A percentile compares a stretch with the other conserved stretches of the same genome.
Conservation (phyloP, 2,329 filamentous ascomycete genomes). For the Beauveria medogensis region DNA sequence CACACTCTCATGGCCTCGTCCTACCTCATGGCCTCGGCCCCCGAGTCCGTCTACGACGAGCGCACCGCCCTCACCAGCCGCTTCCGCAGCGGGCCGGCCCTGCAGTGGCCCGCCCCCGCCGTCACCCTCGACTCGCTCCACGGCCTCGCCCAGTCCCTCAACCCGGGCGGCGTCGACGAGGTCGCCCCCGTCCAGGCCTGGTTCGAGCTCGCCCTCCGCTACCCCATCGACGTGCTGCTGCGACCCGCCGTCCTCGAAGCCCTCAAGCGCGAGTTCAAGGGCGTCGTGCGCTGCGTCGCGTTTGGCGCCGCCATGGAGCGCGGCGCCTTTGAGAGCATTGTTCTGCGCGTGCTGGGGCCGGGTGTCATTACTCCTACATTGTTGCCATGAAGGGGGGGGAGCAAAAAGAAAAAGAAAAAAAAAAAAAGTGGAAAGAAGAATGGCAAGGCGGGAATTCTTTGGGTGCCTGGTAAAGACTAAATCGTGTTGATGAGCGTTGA, state of each 20-base stretch:
- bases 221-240: slow-evolving; percentile 31
- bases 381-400: neutral
- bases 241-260: slow-evolving; percentile 24
- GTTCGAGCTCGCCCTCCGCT: slow-evolving; percentile 42
- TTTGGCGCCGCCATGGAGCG: slow-evolving; percentile 42
- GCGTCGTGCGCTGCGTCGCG: slow-evolving; percentile 36
- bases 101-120: slow-evolving; percentile 30
- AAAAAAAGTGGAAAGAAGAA: neutral
- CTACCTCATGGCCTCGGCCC: slow-evolving; percentile 33
- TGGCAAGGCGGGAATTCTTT: neutral
- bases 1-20: slow-evolving; percentile 38
- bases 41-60: slow-evolving; percentile 24
- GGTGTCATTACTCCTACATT: neutral
- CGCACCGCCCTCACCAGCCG: slow-evolving; percentile 17
- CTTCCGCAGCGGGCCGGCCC: slow-evolving; percentile 17
- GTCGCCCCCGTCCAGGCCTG: slow-evolving; percentile 45
- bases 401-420: neutral
- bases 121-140: slow-evolving; percentile 36
- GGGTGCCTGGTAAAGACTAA: too few relatives aligned
- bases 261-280: slow-evolving; percentile 33
- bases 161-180: slow-evolving; percentile 30
- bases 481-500: too few relatives aligned
- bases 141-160: slow-evolving; percentile 38
- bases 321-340: slow-evolving; percentile 37
- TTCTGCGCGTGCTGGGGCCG: slow-evolving; percentile 29